A percentile compares a stretch with the other conserved stretches of the same genome.
Evolutionary conservation across 2,329 filamentous ascomycete species (phyloP).

Genomic region (Phialocephala sp.): DNA sequence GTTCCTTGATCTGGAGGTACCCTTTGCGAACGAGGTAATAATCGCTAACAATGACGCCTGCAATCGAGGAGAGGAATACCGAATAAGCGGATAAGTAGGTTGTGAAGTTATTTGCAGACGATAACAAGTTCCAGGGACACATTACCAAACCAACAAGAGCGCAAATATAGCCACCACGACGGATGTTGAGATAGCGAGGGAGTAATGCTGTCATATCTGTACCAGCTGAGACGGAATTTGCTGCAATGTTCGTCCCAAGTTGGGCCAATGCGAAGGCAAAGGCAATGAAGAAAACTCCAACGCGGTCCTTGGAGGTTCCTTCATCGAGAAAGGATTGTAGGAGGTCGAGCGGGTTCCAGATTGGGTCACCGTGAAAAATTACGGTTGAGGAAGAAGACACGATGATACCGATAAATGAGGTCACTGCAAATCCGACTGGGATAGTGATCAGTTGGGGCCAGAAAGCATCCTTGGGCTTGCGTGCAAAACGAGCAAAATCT

Average conservation of each 20-base stretch:
- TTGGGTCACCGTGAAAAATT: slow-evolving; percentile 65
- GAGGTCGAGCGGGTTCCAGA: slow-evolving; percentile 76
- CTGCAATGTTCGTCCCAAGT: slow-evolving; percentile 85
- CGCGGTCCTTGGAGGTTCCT: slow-evolving; percentile 70
- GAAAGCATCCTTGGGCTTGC: slow-evolving; percentile 75
- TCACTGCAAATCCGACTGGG: slow-evolving; percentile 74
- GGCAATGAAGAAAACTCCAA: slow-evolving; percentile 77
- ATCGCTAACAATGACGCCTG: slow-evolving; percentile 87
- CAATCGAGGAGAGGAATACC: slow-evolving; percentile 92
- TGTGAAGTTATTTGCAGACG: slow-evolving; percentile 79
- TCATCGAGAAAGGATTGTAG: slow-evolving; percentile 72
- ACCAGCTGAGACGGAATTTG: slow-evolving; percentile 78
- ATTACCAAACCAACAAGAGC: slow-evolving; percentile 80
- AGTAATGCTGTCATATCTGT: slow-evolving; percentile 83
- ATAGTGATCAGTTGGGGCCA: slow-evolving; percentile 82
- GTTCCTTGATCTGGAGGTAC: slow-evolving; percentile 76
- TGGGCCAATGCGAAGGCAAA: slow-evolving; percentile 77
- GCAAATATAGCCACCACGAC: slow-evolving; percentile 86
- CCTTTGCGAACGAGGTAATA: slow-evolving; percentile 88
- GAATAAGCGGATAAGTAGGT: slow-evolving; percentile 92
- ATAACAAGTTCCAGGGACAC: slow-evolving; percentile 84
- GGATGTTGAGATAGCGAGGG: slow-evolving; percentile 82
- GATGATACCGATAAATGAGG: slow-evolving; percentile 83
- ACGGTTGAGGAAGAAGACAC: slow-evolving; percentile 75
- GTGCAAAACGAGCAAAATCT: slow-evolving; percentile 85